phyloP scores from a whole-genome alignment of 495 filamentous ascomycete species.

The Mytilinidion resinicola region DNA sequence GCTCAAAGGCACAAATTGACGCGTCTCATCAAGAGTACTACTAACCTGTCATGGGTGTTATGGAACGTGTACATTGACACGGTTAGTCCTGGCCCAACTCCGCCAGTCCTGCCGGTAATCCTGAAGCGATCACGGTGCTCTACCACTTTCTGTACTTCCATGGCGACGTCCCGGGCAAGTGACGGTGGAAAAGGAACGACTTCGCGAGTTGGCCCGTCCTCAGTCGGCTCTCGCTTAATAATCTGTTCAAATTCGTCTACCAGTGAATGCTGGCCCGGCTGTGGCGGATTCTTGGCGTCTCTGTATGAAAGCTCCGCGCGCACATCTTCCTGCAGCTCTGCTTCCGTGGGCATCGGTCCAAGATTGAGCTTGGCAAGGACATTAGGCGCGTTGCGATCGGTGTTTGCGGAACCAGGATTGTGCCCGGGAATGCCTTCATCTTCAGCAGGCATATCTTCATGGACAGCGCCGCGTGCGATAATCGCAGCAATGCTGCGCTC shows the following conservation, averaged over 20 bases:
- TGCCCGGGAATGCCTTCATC: constrained; percentile 93
- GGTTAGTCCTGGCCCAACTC: constrained; percentile 71
- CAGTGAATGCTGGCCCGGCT: constrained; percentile 56
- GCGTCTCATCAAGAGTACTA: constrained; percentile 4
- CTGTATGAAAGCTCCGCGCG: constrained; percentile 75
- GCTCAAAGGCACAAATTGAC: background rate
- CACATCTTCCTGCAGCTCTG: constrained; percentile 70
- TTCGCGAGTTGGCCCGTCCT: constrained; percentile 69
- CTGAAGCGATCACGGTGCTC: constrained; percentile 86
- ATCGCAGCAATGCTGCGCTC: constrained; percentile 77
- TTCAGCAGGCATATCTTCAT: constrained; percentile 65
- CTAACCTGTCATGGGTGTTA: constrained; percentile 84
- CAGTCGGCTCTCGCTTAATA: constrained; percentile 86
- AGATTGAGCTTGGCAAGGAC: constrained; percentile 57
- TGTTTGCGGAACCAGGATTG: constrained; percentile 75
- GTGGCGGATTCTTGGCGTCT: constrained; percentile 64
- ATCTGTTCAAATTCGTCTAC: constrained; percentile 71
- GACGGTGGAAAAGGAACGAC: constrained; percentile 82
- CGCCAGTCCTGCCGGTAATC: constrained; percentile 73
- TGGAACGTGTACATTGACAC: constrained; percentile 97
- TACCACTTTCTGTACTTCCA: constrained; percentile 91
- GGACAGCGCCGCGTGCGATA: constrained; percentile 52
- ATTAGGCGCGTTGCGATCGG: constrained; percentile 55
- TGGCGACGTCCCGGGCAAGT: constrained; percentile 76
- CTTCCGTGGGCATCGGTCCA: constrained; percentile 73